Base-by-base conservation (phyloP, 2,329 filamentous ascomycete genomes). In the Claviceps citrina region DNA sequence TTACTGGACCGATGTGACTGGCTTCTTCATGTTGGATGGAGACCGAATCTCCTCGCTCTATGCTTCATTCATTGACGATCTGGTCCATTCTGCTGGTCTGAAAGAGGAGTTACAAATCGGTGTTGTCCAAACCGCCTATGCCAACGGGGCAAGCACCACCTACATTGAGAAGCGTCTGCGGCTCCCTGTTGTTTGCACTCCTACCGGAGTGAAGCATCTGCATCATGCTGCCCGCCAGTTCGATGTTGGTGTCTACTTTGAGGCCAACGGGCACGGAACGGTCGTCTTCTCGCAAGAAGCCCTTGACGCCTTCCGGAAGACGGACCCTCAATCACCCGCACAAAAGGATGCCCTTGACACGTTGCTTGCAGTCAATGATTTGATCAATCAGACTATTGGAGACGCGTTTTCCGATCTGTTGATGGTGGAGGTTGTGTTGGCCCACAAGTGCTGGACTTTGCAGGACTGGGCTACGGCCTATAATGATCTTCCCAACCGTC, bases 301-400 rank as follows among this genome's bases (percentile, higher is more conserved):
- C 4, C 67, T 89, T 35, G 79, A 81, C 50, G 71, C 75, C 36
- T 93, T 98, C 64, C 72, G 71, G 49, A 81, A 76, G 51, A 81
- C 81, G 44, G 73, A 85, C 55, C 87, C 91, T 5, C 81, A 93
- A 60, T 93, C 85, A 0, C 89, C 91, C 1, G 89, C 84, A 6
- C 87, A 96, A 60, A 83, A 89, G 57, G 82, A 85, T 51, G 84
- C 89, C 2, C 73, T 96, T 12, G 83, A 93, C 41, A 86, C 80
- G 7, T 78, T 98, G 1, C 71, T 75, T 39, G 87, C 85, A 9
- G 72, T 93, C 40, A 81, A 81, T 38, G 84, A 95, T 51, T 73
- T 98, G 47, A 93, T 98, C 68, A 98, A 98, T 70, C 91, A 98
- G 67, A 91, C 91, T 1, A 89, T 96, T 35, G 91, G 91, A 39